Conservation (phyloP, 805 yeast species). For the Lipomyces yamanashiensis region DNA sequence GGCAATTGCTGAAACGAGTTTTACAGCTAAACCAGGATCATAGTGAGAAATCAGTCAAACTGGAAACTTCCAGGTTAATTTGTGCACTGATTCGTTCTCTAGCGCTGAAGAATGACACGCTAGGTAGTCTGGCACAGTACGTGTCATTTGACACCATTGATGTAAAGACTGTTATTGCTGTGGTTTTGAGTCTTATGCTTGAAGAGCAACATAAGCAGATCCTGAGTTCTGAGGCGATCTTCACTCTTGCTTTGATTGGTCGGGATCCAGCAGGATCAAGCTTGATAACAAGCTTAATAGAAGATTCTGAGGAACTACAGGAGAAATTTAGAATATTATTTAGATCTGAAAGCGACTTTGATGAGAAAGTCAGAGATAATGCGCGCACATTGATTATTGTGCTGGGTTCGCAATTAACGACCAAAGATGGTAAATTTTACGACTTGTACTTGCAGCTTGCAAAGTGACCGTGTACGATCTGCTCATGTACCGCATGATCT, state of each 20-base stretch:
- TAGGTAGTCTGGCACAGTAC: background rate
- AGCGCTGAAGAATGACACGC: background rate
- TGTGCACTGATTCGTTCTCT: conserved; percentile 17
- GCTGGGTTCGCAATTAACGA: background rate
- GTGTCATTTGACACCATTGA: background rate
- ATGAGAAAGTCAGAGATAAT: conserved; percentile 4
- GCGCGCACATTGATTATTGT: background rate
- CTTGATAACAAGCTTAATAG: background rate
- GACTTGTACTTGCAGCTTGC: background rate
- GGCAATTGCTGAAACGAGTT: background rate
- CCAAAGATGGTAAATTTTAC: background rate
- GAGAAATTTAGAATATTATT: background rate
- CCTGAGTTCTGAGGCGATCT: conserved; percentile 7
- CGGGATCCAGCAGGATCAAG: background rate
- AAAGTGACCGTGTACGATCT: no score
- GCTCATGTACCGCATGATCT: no score
- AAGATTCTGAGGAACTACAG: background rate
- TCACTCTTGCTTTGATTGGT: conserved; percentile 11
- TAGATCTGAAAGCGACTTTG: background rate
- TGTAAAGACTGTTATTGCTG: background rate
- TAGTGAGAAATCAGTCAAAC: conserved; percentile 10
- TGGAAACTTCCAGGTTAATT: conserved; percentile 11
- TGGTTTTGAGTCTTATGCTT: background rate
- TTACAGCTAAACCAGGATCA: background rate
- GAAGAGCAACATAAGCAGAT: conserved; percentile 3